phyloP scores from a whole-genome alignment of 768 basidiomycete genomes.

The Cyathus striatus region DNA sequence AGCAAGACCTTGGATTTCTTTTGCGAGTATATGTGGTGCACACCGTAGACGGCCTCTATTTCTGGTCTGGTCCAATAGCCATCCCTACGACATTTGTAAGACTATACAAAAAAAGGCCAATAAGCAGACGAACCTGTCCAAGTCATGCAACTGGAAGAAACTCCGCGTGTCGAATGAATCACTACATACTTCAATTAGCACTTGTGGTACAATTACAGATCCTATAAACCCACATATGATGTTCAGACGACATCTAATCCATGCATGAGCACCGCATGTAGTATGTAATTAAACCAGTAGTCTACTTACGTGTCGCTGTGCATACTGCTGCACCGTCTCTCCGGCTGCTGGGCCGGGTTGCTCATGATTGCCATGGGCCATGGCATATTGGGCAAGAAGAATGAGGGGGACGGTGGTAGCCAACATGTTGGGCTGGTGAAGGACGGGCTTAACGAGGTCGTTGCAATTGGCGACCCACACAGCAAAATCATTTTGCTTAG shows the following conservation, averaged over 20 bases:
- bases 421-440: slow-evolving; percentile 50
- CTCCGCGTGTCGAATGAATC: slow-evolving; percentile 79
- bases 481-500: no score
- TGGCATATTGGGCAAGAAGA: slow-evolving; percentile 21
- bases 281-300: background rate
- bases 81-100: slow-evolving; percentile 40
- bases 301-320: slow-evolving; percentile 80
- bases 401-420: slow-evolving; percentile 35
- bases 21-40: slow-evolving; percentile 87
- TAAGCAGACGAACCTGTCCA: slow-evolving; percentile 57
- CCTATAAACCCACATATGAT: slow-evolving; percentile 62
- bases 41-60: slow-evolving; percentile 93
- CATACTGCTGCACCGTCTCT: slow-evolving; percentile 79
- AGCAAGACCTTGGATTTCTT: slow-evolving; percentile 63
- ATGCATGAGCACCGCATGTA: background rate
- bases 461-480: no score
- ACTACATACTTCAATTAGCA: no score
- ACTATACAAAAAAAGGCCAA: background rate
- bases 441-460: no score
- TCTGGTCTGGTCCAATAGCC: slow-evolving; percentile 82
- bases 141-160: slow-evolving; percentile 95
- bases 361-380: slow-evolving; percentile 60
- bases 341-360: slow-evolving; percentile 41
- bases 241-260: slow-evolving; percentile 79
- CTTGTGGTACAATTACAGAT: slow-evolving; percentile 2